Percentiles rank a stretch among this genome's conserved stretches.
Evolutionary conservation across 1,139 yeast species (phyloP).

Genomic region (Magnusiomyces suaveolens): DNA sequence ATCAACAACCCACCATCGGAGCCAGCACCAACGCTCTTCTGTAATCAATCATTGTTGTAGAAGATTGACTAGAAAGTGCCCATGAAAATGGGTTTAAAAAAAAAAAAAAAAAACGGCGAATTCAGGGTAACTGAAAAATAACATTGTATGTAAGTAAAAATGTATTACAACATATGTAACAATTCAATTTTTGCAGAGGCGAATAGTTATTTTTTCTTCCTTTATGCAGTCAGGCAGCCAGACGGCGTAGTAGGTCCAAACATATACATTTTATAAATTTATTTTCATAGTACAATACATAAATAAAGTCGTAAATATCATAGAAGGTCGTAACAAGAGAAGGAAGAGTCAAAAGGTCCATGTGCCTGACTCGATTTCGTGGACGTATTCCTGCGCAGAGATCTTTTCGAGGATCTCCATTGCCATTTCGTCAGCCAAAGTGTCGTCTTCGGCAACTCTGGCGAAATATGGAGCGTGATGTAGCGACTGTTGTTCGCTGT

Average conservation of each 20-base stretch:
- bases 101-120: constrained; percentile 11
- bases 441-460: neutral
- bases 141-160: neutral
- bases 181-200: too few relatives aligned
- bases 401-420: constrained; percentile 29
- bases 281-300: too few relatives aligned
- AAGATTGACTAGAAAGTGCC: neutral
- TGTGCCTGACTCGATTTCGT: constrained; percentile 17
- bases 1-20: constrained; percentile 52
- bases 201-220: too few relatives aligned
- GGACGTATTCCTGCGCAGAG: constrained; percentile 24
- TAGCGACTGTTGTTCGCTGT: neutral
- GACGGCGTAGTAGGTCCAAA: too few relatives aligned
- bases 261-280: too few relatives aligned
- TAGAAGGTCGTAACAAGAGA: too few relatives aligned
- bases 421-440: constrained; percentile 31
- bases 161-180: too few relatives aligned
- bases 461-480: neutral
- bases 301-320: too few relatives aligned
- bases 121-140: neutral
- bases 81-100: constrained; percentile 4
- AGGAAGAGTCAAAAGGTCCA: neutral
- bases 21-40: constrained; percentile 76
- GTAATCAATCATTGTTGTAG: constrained; percentile 34
- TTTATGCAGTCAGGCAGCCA: too few relatives aligned